Percentiles rank a stretch among this genome's conserved stretches.
phyloP scores from a whole-genome alignment of 202 grass and related monocot species.

The Musa balbisiana region DNA sequence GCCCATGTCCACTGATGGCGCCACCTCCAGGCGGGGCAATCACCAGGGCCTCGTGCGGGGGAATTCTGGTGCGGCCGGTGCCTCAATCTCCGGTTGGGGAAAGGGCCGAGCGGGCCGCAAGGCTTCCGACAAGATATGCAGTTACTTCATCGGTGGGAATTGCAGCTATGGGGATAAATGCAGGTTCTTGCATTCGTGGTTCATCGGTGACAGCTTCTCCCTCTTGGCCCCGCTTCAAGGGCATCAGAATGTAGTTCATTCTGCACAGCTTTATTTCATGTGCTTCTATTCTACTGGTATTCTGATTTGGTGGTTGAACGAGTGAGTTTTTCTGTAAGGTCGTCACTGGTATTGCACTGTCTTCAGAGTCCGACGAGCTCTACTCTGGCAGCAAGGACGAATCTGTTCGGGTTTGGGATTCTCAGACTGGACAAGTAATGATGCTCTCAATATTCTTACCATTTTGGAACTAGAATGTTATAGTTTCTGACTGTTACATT shows the following conservation, averaged over 20 bases:
- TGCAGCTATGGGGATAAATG: slow-evolving; percentile 71
- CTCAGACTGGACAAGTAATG: slow-evolving; percentile 84
- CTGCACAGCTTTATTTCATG: neutral
- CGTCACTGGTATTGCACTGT: slow-evolving; percentile 63
- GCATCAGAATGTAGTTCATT: slow-evolving; percentile 56
- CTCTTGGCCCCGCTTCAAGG: slow-evolving; percentile 67
- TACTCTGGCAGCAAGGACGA: slow-evolving; percentile 92
- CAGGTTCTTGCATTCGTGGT: slow-evolving; percentile 60
- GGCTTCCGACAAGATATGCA: slow-evolving; percentile 47
- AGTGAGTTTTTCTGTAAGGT: slow-evolving; percentile 35
- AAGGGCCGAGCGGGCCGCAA: slow-evolving; percentile 12
- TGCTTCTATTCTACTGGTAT: neutral
- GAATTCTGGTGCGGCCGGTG: neutral
- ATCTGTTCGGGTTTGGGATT: slow-evolving; percentile 87
- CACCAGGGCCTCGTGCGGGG: neutral
- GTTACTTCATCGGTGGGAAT: slow-evolving; percentile 51
- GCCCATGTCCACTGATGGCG: slow-evolving; percentile 24
- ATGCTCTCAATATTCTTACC: slow-evolving; percentile 7
- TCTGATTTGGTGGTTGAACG: neutral
- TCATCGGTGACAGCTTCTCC: slow-evolving; percentile 52
- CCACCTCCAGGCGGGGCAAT: slow-evolving; percentile 3
- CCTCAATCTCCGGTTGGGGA: neutral
- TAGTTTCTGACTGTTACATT: slow-evolving; percentile 31
- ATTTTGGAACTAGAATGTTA: slow-evolving; percentile 25
- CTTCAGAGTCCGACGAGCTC: slow-evolving; percentile 75